A percentile compares a stretch with the other conserved stretches of the same genome.
Evolutionary conservation across 2,329 filamentous ascomycete genomes (phyloP).

Genomic region (Ophiostoma triangulosporum): DNA sequence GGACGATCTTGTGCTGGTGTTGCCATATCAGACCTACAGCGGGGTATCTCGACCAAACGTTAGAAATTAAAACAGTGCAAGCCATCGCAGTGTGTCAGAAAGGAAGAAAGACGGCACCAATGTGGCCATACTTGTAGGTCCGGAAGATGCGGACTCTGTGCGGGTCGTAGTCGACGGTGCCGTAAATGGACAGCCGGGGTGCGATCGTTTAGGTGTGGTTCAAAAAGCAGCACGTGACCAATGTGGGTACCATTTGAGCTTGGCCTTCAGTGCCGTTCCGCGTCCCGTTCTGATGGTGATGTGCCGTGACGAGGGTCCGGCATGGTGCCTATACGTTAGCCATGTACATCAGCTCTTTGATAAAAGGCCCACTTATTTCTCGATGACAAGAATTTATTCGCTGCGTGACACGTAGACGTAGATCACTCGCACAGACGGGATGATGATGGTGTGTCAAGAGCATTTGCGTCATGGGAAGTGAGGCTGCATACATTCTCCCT

Average conservation of each 20-base stretch:
- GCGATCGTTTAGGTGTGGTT: constrained; percentile 33
- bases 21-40: too few species aligned
- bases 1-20: too few species aligned
- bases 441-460: constrained; percentile 44
- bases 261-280: neutral
- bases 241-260: constrained; percentile 78
- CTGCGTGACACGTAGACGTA: constrained; percentile 35
- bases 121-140: constrained; percentile 60
- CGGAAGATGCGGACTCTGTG: constrained; percentile 61
- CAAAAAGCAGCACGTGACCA: constrained; percentile 57
- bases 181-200: constrained; percentile 43
- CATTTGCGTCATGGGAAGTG: too few species aligned
- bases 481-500: constrained; percentile 4
- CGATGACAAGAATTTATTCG: constrained; percentile 58
- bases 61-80: too few species aligned
- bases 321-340: constrained; percentile 47
- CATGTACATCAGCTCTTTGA: neutral
- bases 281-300: constrained; percentile 1
- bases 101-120: too few species aligned
- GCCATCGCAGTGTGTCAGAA: too few species aligned
- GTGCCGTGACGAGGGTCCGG: constrained; percentile 54
- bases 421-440: constrained; percentile 42
- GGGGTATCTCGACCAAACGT: too few species aligned
- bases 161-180: constrained; percentile 62
- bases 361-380: constrained; percentile 46